A percentile compares a stretch with the other conserved stretches of the same genome.
Conservation (phyloP, 2,329 filamentous ascomycete genomes). For the Paramyrothecium roridum region DNA sequence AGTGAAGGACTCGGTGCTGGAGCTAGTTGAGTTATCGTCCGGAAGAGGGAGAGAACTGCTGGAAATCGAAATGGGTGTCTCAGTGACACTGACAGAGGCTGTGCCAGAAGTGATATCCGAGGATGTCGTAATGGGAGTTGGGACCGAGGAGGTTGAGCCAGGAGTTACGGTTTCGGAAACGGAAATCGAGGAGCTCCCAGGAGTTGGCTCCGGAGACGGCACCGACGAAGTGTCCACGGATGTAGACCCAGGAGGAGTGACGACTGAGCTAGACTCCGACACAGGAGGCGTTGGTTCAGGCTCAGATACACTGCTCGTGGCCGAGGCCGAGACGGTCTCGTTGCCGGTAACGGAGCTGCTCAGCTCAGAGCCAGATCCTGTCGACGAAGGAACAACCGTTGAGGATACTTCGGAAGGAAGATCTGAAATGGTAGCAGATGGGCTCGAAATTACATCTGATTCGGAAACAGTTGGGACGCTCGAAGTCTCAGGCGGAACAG, state of each 20-base stretch:
- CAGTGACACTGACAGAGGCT: background rate
- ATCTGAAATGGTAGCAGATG: no score
- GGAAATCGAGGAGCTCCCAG: background rate
- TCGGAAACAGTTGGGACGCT: no score
- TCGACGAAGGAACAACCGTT: background rate
- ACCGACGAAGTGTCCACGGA: slow-evolving; percentile 3
- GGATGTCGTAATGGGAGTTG: no score
- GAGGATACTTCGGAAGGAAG: no score
- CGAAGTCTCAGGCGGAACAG: background rate
- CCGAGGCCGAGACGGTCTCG: background rate
- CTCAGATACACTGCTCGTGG: background rate
- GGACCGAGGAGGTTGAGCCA: no score
- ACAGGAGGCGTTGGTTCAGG: slow-evolving; percentile 1
- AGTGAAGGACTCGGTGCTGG: background rate
- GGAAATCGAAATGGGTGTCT: background rate
- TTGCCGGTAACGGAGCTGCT: background rate
- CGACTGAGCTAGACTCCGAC: background rate
- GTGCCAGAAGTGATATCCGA: no score
- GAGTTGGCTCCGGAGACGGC: slow-evolving; percentile 7
- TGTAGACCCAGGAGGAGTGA: background rate
- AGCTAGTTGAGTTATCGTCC: background rate
- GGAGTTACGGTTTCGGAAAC: no score
- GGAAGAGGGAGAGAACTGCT: background rate
- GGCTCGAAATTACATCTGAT: no score
- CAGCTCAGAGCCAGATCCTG: background rate